phyloP scores from a whole-genome alignment of 176 grass and related monocot species.

The Dactylis glomerata region DNA sequence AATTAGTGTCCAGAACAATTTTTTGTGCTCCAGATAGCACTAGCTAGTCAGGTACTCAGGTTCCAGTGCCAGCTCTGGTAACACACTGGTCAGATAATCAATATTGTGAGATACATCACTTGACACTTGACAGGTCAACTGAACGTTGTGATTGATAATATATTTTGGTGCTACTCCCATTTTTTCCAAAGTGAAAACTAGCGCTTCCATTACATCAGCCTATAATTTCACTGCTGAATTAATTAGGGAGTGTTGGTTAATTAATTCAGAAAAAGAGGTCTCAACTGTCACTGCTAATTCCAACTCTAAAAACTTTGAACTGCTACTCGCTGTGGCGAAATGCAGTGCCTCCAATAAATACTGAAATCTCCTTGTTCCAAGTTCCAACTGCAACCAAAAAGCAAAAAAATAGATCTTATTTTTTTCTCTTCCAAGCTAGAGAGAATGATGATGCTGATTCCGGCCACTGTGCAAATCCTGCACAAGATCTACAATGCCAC shows the following conservation, averaged over 20 bases:
- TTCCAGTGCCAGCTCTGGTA: neutral
- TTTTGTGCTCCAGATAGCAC: neutral
- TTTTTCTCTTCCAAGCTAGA: neutral
- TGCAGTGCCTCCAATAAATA: neutral
- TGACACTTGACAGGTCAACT: neutral
- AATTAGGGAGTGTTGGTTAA: neutral
- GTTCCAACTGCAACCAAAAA: neutral
- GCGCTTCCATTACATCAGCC: neutral
- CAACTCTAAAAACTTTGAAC: neutral
- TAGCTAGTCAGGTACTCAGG: neutral
- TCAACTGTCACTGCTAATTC: neutral
- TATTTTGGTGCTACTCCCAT: neutral
- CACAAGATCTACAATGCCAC: conserved; percentile 30
- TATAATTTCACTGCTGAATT: neutral
- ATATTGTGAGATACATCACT: neutral
- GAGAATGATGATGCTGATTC: neutral
- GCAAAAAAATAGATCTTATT: no score
- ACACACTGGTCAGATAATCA: neutral
- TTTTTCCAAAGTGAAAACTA: neutral
- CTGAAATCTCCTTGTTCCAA: neutral
- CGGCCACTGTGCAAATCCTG: conserved; percentile 22
- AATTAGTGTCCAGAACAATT: conserved; percentile 17
- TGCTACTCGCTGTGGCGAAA: neutral
- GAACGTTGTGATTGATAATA: neutral
- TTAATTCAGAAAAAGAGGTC: neutral